These are phyloP conservation scores for Hibiscus tridactylites DNA, from an alignment of 345 rosid species.

Conservation along the genomic window DNA sequence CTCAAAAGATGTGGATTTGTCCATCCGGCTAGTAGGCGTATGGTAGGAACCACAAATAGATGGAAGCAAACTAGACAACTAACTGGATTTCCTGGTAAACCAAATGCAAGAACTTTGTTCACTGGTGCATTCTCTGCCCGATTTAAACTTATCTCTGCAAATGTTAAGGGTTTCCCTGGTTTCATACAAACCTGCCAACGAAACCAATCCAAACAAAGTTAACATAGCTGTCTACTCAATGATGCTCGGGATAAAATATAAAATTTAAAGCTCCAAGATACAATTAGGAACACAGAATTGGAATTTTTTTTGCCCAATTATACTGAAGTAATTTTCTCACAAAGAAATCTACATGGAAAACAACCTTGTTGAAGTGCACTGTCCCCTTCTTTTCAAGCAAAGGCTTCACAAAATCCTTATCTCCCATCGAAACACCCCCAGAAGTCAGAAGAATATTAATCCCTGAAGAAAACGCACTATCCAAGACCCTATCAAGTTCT, in stretches of 20 bases:
- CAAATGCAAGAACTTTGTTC: conserved; percentile 75
- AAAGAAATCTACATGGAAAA: not conserved
- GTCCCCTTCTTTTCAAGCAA: conserved; percentile 66
- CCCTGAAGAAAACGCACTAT: conserved; percentile 53
- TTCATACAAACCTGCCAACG: conserved; percentile 73
- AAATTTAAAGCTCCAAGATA: not conserved
- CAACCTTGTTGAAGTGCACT: conserved; percentile 69
- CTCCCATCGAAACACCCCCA: conserved; percentile 99
- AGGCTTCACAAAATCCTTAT: conserved; percentile 88
- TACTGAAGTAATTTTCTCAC: not conserved
- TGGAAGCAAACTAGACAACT: conserved; percentile 89
- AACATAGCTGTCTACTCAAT: conserved; percentile 9
- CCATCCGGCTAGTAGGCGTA: conserved; percentile 86
- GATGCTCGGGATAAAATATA: conserved; percentile 3
- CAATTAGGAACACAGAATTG: not conserved
- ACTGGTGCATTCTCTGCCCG: conserved; percentile 19
- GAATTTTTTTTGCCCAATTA: not conserved
- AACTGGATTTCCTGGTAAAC: conserved; percentile 97
- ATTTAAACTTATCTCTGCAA: conserved; percentile 59
- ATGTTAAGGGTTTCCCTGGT: conserved; percentile 92
- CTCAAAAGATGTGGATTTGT: conserved; percentile 60
- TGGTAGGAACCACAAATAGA: conserved; percentile 75
- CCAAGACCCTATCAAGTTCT: conserved; percentile 57
- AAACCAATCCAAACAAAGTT: conserved; percentile 4
- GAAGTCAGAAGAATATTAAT: conserved; percentile 78